Percentiles rank a stretch among this genome's conserved stretches.
phyloP scores from a whole-genome alignment of 306 rosid genomes.

The Trifolium dubium region DNA sequence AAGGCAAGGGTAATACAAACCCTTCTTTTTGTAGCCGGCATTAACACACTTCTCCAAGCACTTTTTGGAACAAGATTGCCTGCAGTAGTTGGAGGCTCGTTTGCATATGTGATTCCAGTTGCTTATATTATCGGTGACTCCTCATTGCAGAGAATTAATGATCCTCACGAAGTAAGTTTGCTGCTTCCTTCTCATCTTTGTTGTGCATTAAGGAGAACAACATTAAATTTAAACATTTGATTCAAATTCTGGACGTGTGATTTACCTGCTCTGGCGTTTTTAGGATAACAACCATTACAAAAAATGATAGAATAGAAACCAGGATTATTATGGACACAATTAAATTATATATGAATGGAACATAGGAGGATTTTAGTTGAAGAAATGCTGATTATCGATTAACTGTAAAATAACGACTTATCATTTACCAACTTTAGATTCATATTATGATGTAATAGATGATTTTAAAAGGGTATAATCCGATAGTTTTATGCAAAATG shows the following conservation, averaged over 20 bases:
- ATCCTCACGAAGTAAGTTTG: conserved; percentile 77
- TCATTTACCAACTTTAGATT: conserved; percentile 1
- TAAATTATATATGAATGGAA: conserved; percentile 8
- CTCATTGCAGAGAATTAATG: conserved; percentile 63
- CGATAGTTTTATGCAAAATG: conserved; percentile 25
- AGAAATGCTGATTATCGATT: not conserved
- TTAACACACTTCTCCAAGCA: conserved; percentile 96
- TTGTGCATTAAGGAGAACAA: conserved; percentile 1
- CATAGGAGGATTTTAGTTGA: conserved; percentile 27
- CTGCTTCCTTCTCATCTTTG: conserved; percentile 32
- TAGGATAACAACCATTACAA: not conserved
- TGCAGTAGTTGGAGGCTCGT: conserved; percentile 95
- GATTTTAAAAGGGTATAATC: conserved; percentile 11
- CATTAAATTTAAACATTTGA: not conserved
- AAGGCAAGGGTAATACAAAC: conserved; percentile 93
- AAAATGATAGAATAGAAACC: not conserved
- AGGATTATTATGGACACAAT: not conserved
- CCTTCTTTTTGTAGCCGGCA: conserved; percentile 88
- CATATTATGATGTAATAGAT: conserved; percentile 22
- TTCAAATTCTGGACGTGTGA: conserved; percentile 7
- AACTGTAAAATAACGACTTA: not conserved
- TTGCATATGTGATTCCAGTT: conserved; percentile 80
- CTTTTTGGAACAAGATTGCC: conserved; percentile 97
- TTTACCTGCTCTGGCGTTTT: conserved; percentile 4
- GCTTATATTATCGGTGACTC: conserved; percentile 82